Conservation (phyloP, 1,139 yeast genomes). For the Yamadazyma diospyri region DNA sequence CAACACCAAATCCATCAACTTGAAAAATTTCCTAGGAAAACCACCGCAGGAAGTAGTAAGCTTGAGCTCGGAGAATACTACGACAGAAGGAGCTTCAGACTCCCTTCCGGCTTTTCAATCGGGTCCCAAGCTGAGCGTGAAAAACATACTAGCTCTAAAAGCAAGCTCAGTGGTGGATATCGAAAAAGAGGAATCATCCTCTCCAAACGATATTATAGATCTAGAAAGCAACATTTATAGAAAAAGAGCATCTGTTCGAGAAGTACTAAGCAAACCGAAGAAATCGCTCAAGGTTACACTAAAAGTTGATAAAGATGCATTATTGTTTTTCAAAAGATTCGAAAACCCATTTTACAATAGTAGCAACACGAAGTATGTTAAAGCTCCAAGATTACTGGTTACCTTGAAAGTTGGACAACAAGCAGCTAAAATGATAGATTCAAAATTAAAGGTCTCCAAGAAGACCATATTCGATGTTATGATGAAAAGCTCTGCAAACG, state of each 20-base stretch:
- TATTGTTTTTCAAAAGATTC: slow-evolving; percentile 24
- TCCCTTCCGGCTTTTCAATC: slow-evolving; percentile 1
- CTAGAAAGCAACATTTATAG: slow-evolving; percentile 6
- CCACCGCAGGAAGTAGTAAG: slow-evolving; percentile 3
- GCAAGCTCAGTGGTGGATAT: neutral
- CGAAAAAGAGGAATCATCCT: neutral
- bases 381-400: slow-evolving; percentile 9
- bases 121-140: neutral
- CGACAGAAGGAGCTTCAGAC: slow-evolving; percentile 1
- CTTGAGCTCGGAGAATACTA: slow-evolving; percentile 4
- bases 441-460: slow-evolving; percentile 5
- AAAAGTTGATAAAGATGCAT: slow-evolving; percentile 21
- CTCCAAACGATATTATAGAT: neutral
- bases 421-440: slow-evolving; percentile 11
- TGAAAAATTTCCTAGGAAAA: slow-evolving; percentile 25
- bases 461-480: slow-evolving; percentile 21
- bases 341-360: slow-evolving; percentile 32
- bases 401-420: slow-evolving; percentile 18
- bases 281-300: slow-evolving; percentile 22
- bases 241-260: slow-evolving; percentile 24
- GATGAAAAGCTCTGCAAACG: slow-evolving; percentile 23
- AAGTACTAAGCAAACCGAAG: slow-evolving; percentile 15
- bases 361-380: slow-evolving; percentile 11
- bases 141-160: neutral
- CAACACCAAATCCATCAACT: slow-evolving; percentile 22